A percentile compares a stretch with the other conserved stretches of the same genome.
Conservation (phyloP, 2,329 filamentous ascomycete genomes). For the Aspergillus chevalieri region DNA sequence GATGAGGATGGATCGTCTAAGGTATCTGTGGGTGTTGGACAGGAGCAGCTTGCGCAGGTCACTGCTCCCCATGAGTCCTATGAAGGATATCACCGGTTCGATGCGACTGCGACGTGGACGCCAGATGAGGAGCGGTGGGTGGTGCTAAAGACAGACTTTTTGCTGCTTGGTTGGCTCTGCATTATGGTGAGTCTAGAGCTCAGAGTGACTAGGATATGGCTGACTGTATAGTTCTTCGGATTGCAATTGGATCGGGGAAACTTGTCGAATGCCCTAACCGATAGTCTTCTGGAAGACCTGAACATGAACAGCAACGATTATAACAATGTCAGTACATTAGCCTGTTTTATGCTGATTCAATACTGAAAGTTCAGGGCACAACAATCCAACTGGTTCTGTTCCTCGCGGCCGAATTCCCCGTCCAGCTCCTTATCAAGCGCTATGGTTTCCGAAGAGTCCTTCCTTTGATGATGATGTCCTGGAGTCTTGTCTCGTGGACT, state of each 20-base stretch:
- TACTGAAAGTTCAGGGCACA: slow-evolving; percentile 10
- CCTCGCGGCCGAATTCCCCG: slow-evolving; percentile 38
- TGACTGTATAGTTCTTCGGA: slow-evolving; percentile 23
- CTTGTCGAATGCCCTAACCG: slow-evolving; percentile 28
- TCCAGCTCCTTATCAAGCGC: slow-evolving; percentile 43
- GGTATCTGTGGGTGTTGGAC: slow-evolving; percentile 11
- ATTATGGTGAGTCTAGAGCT: slow-evolving; percentile 14
- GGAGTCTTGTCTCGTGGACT: slow-evolving; percentile 37
- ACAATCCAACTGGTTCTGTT: slow-evolving; percentile 21
- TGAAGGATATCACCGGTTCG: slow-evolving; percentile 21
- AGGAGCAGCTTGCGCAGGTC: slow-evolving; percentile 21
- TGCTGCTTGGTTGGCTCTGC: slow-evolving; percentile 18
- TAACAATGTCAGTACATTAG: slow-evolving; percentile 22
- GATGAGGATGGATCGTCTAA: slow-evolving; percentile 8
- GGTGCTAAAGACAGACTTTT: slow-evolving; percentile 38
- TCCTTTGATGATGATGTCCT: slow-evolving; percentile 40
- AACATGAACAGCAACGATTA: slow-evolving; percentile 33
- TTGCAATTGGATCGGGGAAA: slow-evolving; percentile 31
- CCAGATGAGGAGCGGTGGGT: slow-evolving; percentile 42
- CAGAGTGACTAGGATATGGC: not conserved
- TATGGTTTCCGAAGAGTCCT: slow-evolving; percentile 43
- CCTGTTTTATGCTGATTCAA: not conserved
- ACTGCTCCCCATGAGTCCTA: slow-evolving; percentile 25
- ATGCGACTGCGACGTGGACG: slow-evolving; percentile 19
- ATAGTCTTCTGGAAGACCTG: slow-evolving; percentile 33